These are phyloP conservation scores for Euphorbia celastroides DNA, from an alignment of 441 rosid genomes.

Conservation along the genomic window DNA sequence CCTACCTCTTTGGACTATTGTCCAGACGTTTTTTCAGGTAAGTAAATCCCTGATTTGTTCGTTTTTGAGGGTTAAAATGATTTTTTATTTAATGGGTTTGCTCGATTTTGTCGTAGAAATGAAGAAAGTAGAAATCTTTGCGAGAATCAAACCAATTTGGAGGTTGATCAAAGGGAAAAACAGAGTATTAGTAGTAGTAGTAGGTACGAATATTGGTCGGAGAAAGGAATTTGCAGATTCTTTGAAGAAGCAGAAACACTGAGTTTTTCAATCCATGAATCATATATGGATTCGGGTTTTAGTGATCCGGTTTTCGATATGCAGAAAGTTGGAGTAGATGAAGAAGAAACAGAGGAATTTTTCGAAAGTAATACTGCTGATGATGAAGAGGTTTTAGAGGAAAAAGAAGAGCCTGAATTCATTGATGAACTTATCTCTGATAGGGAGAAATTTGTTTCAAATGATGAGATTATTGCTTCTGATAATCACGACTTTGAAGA, in stretches of 20 bases:
- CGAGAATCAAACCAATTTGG: slow-evolving; percentile 22
- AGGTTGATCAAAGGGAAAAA: slow-evolving; percentile 12
- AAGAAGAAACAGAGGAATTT: slow-evolving; percentile 1
- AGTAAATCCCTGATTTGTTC: slow-evolving; percentile 8
- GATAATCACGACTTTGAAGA: too few relatives aligned
- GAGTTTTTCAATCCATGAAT: slow-evolving; percentile 37
- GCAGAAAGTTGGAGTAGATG: background rate
- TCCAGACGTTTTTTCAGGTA: slow-evolving; percentile 39
- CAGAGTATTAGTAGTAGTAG: slow-evolving; percentile 26
- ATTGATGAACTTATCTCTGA: background rate
- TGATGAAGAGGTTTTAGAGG: slow-evolving; percentile 7
- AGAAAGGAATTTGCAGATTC: slow-evolving; percentile 35
- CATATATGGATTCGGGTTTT: slow-evolving; percentile 10
- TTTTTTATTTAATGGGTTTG: background rate
- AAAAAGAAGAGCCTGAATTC: slow-evolving; percentile 4
- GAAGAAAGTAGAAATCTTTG: slow-evolving; percentile 5
- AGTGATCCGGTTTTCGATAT: slow-evolving; percentile 2
- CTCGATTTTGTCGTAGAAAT: slow-evolving; percentile 20
- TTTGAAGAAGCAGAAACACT: slow-evolving; percentile 39
- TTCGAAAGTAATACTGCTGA: slow-evolving; percentile 3
- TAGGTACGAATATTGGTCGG: slow-evolving; percentile 35
- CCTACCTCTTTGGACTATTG: slow-evolving; percentile 28
- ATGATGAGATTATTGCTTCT: background rate
- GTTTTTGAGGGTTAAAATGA: background rate
- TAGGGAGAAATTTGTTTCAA: background rate